Conservation (phyloP, 345 rosid genomes). For the Lumnitzera racemosa region DNA sequence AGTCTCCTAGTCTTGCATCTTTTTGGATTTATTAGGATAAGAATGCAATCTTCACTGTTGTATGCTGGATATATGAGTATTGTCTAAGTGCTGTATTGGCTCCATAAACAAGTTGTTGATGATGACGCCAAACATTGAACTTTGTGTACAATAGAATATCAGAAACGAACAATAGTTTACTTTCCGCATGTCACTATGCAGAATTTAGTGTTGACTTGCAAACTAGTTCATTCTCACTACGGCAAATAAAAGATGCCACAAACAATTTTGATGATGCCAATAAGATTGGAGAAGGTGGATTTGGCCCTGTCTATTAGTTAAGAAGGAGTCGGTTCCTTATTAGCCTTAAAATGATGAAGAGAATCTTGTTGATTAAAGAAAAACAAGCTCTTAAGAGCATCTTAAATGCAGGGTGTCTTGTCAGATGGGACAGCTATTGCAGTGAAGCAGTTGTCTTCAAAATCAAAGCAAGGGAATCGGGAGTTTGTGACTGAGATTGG, state of each 20-base stretch:
- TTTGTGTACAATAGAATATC: no score
- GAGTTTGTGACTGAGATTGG: slow-evolving; percentile 15
- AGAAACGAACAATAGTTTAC: no score
- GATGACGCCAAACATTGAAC: no score
- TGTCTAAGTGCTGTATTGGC: no score
- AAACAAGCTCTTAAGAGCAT: background rate
- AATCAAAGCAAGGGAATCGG: slow-evolving; percentile 13
- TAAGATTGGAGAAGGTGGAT: slow-evolving; percentile 13
- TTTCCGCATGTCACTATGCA: background rate
- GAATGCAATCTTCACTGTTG: no score
- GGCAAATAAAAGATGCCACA: slow-evolving; percentile 13
- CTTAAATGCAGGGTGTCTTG: slow-evolving; percentile 7
- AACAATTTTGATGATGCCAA: slow-evolving; percentile 5
- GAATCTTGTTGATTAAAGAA: background rate
- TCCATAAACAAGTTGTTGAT: no score
- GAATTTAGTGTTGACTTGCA: slow-evolving; percentile 8
- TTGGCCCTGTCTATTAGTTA: slow-evolving; percentile 9
- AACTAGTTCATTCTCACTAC: slow-evolving; percentile 8
- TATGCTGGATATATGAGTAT: no score
- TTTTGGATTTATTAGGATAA: no score
- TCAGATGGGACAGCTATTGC: slow-evolving; percentile 9
- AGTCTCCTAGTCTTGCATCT: no score
- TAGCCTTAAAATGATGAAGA: background rate
- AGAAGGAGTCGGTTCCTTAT: background rate
- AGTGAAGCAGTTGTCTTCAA: slow-evolving; percentile 7